Base-by-base conservation (phyloP, 139 green algal genomes). In the Chlorella vulgaris region DNA sequence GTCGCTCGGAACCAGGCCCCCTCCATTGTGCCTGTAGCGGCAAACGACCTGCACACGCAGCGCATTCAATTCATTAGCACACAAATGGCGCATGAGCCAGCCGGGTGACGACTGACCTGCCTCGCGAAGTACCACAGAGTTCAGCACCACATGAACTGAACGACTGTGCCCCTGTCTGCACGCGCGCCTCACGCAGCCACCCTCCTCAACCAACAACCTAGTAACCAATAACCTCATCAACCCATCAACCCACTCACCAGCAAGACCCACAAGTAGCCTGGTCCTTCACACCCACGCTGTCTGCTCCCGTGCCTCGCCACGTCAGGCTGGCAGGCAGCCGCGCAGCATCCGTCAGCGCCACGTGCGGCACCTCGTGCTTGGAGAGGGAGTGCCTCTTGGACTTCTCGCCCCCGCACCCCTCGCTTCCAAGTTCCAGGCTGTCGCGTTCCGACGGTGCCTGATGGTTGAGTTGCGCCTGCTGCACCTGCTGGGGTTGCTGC, bases 211-310 rank as follows among this genome's bases (percentile, higher is more conserved):
- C n/a, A n/a, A n/a, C n/a, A n/a, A n/a, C n/a, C n/a, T n/a, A n/a
- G n/a, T n/a, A n/a, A n/a, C n/a, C n/a, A n/a, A n/a, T n/a, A n/a
- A n/a, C n/a, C n/a, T n/a, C n/a, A n/a, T n/a, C n/a, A n/a, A n/a
- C n/a, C n/a, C n/a, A n/a, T n/a, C n/a, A n/a, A n/a, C n/a, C n/a
- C n/a, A n/a, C n/a, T 28, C 55, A 65, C 55, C 55, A 92, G 83
- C 90, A 92, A 43, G 51, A 83, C n/a, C 90, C 91, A 74, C 91
- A 94, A 40, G 76, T 74, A 4, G 88, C 92, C 83, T 96, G 93
- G 62, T 96, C 92, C 85, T 94, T 96, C 0, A 95, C 88, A 0
- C 60, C 35, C 7, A 78, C 82, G 13, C 60, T 35, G 39, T 90
- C 91, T 3, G 86, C 91, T 22, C 85, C 88, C 19, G 86, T 90